phyloP scores from a whole-genome alignment of 352 stramenopile genomes.

The Phytophthora citrophthora region DNA sequence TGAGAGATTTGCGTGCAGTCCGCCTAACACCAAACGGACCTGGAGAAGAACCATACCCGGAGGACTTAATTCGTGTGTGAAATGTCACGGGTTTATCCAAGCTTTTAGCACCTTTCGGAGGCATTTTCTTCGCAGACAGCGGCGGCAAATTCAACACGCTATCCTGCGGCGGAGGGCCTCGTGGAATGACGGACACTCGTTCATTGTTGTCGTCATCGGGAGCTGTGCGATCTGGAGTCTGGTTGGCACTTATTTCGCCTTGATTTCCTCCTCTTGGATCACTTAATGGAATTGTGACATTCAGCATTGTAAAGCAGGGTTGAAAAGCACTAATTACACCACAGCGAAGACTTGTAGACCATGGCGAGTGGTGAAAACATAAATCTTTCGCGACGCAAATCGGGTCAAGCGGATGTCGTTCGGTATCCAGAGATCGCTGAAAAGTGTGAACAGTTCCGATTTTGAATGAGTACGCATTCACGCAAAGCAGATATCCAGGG shows the following conservation, averaged over 20 bases:
- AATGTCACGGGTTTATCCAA: slow-evolving; percentile 86
- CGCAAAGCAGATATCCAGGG: slow-evolving; percentile 50
- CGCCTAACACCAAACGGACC: slow-evolving; percentile 32
- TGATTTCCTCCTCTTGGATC: slow-evolving; percentile 19
- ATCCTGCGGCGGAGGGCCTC: slow-evolving; percentile 44
- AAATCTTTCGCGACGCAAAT: slow-evolving; percentile 66
- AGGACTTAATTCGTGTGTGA: slow-evolving; percentile 80
- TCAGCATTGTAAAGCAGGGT: slow-evolving; percentile 64
- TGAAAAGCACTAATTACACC: slow-evolving; percentile 71
- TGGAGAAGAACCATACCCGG: slow-evolving; percentile 65
- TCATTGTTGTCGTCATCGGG: slow-evolving; percentile 14
- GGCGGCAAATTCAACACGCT: slow-evolving; percentile 67
- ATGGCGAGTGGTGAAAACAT: slow-evolving; percentile 43
- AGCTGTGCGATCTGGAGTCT: neutral
- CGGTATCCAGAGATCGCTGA: slow-evolving; percentile 24
- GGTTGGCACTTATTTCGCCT: neutral
- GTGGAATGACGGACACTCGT: slow-evolving; percentile 59
- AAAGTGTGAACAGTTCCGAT: slow-evolving; percentile 63
- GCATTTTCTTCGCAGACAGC: slow-evolving; percentile 38
- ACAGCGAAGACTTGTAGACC: slow-evolving; percentile 33
- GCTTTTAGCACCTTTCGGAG: slow-evolving; percentile 32
- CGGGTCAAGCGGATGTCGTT: slow-evolving; percentile 12
- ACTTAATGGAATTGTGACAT: neutral
- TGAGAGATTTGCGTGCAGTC: slow-evolving; percentile 10
- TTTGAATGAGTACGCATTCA: slow-evolving; percentile 80